Evolutionary conservation across 2,329 filamentous ascomycete genomes (phyloP).

Genomic region (Tolypocladium paradoxum): DNA sequence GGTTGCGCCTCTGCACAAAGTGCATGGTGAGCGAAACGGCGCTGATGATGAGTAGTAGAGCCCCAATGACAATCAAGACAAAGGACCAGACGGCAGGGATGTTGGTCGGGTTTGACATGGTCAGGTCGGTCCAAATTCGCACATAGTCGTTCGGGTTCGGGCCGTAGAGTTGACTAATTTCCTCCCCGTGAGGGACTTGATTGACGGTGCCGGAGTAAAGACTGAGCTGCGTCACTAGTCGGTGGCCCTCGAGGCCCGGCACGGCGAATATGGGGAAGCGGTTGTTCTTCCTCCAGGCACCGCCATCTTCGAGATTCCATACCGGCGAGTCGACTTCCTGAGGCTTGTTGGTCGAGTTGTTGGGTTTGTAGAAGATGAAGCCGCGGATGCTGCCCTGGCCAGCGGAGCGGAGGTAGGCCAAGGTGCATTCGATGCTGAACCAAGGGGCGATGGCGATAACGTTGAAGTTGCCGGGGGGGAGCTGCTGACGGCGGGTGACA

Average conservation of each 20-base stretch:
- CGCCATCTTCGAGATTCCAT: conserved; percentile 63
- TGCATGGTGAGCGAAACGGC: conserved; percentile 65
- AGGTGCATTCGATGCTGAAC: conserved; percentile 63
- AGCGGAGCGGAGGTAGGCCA: conserved; percentile 58
- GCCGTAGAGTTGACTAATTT: conserved; percentile 44
- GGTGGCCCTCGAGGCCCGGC: conserved; percentile 52
- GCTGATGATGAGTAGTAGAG: conserved; percentile 58
- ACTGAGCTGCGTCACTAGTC: conserved; percentile 61
- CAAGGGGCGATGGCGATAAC: conserved; percentile 80
- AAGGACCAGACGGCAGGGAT: conserved; percentile 78
- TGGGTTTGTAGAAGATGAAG: conserved; percentile 53
- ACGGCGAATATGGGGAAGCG: conserved; percentile 78
- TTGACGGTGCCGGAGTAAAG: conserved; percentile 69
- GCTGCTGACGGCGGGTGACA: conserved; percentile 60
- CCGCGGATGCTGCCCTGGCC: conserved; percentile 47
- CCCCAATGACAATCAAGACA: conserved; percentile 56
- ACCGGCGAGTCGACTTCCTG: conserved; percentile 51
- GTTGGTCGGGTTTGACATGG: conserved; percentile 31
- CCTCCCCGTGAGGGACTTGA: conserved; percentile 43
- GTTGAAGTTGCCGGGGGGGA: conserved; percentile 59
- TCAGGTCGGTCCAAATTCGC: conserved; percentile 47
- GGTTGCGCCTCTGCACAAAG: conserved; percentile 59
- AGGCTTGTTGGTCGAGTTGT: conserved; percentile 47
- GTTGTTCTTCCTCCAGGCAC: conserved; percentile 60
- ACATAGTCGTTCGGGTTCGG: conserved; percentile 48